These are phyloP conservation scores for Penicillium tannophilum DNA, from an alignment of 495 filamentous ascomycete genomes.

Conservation along the genomic window DNA sequence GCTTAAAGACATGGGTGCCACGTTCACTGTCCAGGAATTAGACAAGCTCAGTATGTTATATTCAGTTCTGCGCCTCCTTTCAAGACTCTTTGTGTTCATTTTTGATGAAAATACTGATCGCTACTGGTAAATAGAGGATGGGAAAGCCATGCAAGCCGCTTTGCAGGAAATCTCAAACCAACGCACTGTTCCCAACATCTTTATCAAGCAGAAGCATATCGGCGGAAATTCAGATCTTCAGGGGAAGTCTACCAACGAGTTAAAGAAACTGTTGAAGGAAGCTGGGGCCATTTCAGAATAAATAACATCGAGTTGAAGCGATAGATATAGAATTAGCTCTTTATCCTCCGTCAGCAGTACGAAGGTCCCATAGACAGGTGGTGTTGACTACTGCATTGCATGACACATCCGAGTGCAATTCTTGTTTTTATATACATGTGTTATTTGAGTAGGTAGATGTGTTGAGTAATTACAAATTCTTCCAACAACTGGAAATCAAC, in stretches of 20 bases:
- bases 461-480: no score
- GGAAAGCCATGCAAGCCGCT: slow-evolving; percentile 70
- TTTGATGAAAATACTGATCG: slow-evolving; percentile 1
- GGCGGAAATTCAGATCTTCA: slow-evolving; percentile 87
- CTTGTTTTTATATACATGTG: no score
- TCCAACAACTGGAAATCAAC: not conserved
- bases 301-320: no score
- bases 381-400: no score
- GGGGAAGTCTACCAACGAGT: slow-evolving; percentile 1
- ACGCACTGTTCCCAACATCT: slow-evolving; percentile 80
- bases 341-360: no score
- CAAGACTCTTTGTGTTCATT: not conserved
- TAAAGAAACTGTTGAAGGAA: not conserved
- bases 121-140: slow-evolving; percentile 55
- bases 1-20: slow-evolving; percentile 64
- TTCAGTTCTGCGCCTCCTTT: not conserved
- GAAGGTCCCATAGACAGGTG: no score
- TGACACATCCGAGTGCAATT: no score
- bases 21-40: slow-evolving; percentile 71
- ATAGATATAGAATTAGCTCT: no score
- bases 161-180: slow-evolving; percentile 71
- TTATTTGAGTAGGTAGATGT: no score
- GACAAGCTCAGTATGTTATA: slow-evolving; percentile 69
- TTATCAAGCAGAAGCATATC: slow-evolving; percentile 76
- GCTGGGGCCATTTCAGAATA: not conserved